Base-by-base conservation (phyloP, 2,329 filamentous ascomycete species). In the Phialophora chinensis region DNA sequence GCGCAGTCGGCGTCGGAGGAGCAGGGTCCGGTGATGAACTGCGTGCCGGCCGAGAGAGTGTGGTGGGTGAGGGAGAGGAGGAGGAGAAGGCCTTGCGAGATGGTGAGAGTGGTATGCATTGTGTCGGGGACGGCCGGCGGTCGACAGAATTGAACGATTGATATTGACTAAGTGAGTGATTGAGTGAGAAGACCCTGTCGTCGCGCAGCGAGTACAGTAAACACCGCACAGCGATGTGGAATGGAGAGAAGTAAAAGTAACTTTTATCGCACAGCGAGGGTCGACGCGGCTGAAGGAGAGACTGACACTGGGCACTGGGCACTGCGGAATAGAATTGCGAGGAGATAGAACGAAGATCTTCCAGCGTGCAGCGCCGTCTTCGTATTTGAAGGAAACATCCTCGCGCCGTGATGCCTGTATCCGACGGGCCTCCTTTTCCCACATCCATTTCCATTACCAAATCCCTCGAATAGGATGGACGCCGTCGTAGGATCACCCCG, bases 1-100 rank as follows among this genome's bases (percentile, higher is more conserved):
- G 72, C 73, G 53, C 74, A 75, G 53, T 74, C 73, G 0, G 70
- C 70, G 60, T 75, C 74, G n/a, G 55, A 68, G 1, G 44, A 49
- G 58, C 74, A 75, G 25, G 62, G 54, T 4, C 74, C 74, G 1
- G 74, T 75, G 55, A 75, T 75, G 66, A 74, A 75, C 54, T 75
- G 74, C 25, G 69, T 69, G 33, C 73, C 72, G 12, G 12, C 7
- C 38, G 47, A 29, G 17, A 62, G 44, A 25, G n/a, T 66, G 63
- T 67, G 56, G 69, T 67, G 58, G 55, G 66, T 69, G 20, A 70
- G 60, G 2, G 68, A 11, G 17, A 70, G 44, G 33, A 71, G 44
- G 29, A 68, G 11, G 12, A 52, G 23, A 14, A 66, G 11, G 14
- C 62, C 65, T 33, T 33, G 65, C 33, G 66, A 61, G 25, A 65